Base-by-base conservation (phyloP, 2,329 filamentous ascomycete genomes). In the Botrytis medusae region DNA sequence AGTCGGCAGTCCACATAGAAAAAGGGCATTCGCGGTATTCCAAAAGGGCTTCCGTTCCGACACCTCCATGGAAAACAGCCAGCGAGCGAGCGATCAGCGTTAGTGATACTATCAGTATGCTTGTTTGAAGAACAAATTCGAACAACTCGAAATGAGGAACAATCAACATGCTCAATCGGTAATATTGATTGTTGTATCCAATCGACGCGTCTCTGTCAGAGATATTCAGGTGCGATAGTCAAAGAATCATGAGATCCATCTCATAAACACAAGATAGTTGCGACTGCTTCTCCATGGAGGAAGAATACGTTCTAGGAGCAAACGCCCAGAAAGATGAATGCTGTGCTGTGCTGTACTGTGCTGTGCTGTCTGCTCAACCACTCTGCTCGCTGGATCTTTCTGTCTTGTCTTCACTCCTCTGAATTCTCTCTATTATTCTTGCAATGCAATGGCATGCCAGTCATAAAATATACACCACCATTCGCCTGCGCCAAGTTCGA, bases 1-100 rank as follows among this genome's bases (percentile, higher is more conserved):
- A 63, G 76, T 77, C 79, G 78, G 74, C 63, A 65, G 72, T 77
- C 75, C 74, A 73, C 74, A 79, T 72, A 74, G 75, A 80, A 80
- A 74, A 79, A 80, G 78, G 63, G 25, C 29, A 32, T 60, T 61
- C 71, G 71, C 60, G 60, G 42, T 57, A 32, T 32, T 32, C 44
- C 25, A 63, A 48, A 34, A 69, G n/a, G 22, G 51, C 48, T 69
- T 74, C 59, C 54, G 48, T 46, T 46, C 29, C 59, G 20, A n/a
- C n/a, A 80, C 78, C 78, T 71, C 74, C 72, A 72, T 51, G 42
- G 54, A 62, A 63, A 73, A 81, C 79, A 83, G 86, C 83, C 86
- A 90, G 87, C 87, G 86, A 90, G 87, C 87, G 85, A 86, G 87
- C 85, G 88, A 86, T 83, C 82, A 85, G 82, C 80, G 80, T 86